phyloP scores from a whole-genome alignment of 2,329 filamentous ascomycete genomes.

The Cercospora sp. region DNA sequence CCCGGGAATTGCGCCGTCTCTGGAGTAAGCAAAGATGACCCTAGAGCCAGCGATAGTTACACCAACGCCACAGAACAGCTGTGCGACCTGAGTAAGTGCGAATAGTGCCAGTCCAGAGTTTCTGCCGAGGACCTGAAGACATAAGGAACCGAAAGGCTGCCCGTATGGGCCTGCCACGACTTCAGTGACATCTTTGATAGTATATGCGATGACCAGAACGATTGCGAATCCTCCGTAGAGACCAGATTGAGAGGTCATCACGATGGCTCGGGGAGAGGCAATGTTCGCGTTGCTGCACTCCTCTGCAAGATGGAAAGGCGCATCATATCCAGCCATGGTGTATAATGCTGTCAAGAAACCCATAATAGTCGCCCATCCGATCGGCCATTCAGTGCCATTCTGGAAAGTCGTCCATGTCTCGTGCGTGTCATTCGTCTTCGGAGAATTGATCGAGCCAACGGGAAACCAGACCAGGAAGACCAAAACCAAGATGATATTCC shows the following conservation, averaged over 20 bases:
- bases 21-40: constrained; percentile 37
- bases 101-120: constrained; percentile 38
- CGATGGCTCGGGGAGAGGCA: constrained; percentile 37
- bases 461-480: constrained; percentile 42
- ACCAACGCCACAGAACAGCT: constrained; percentile 37
- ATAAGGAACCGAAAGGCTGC: constrained; percentile 38
- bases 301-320: constrained; percentile 39
- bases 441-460: constrained; percentile 36
- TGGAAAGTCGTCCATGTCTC: constrained; percentile 25
- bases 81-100: constrained; percentile 36
- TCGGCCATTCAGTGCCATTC: constrained; percentile 39
- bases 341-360: constrained; percentile 46
- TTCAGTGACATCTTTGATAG: constrained; percentile 35
- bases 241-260: constrained; percentile 37
- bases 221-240: constrained; percentile 34
- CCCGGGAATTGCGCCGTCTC: constrained; percentile 36
- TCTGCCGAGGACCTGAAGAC: constrained; percentile 37
- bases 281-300: constrained; percentile 40
- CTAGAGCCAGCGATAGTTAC: constrained; percentile 36
- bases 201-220: constrained; percentile 38
- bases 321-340: constrained; percentile 47
- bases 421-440: constrained; percentile 31
- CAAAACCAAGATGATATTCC: constrained; percentile 37
- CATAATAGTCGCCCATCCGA: constrained; percentile 39
- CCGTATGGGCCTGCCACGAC: constrained; percentile 36